Evolutionary conservation across 306 rosid genomes (phyloP).

Genomic region (Medicago ruthenica): DNA sequence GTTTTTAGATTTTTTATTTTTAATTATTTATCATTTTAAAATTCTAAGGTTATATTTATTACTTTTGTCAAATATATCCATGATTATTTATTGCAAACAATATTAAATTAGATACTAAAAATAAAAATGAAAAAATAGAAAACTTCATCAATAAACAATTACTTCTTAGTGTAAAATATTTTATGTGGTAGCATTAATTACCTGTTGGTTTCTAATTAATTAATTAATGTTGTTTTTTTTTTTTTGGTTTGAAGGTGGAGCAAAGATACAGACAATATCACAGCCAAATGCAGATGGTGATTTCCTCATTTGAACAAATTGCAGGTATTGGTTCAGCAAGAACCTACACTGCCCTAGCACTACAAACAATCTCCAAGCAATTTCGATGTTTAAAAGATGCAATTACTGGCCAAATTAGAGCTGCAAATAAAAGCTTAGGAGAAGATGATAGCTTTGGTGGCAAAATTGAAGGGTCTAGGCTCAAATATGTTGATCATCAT

Average conservation of each 20-base stretch:
- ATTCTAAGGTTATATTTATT: too few relatives aligned
- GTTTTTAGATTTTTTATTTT: too few relatives aligned
- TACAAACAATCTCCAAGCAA: constrained; percentile 89
- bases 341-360: constrained; percentile 91
- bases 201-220: neutral
- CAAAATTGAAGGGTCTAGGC: constrained; percentile 83
- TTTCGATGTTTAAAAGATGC: constrained; percentile 92
- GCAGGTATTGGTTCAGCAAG: constrained; percentile 86
- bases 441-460: constrained; percentile 81
- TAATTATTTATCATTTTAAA: too few relatives aligned
- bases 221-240: neutral
- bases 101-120: neutral
- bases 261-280: constrained; percentile 93
- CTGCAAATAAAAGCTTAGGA: constrained; percentile 79
- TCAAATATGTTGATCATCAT: constrained; percentile 89
- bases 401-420: constrained; percentile 66
- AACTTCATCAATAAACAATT: too few relatives aligned
- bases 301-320: constrained; percentile 77
- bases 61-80: too few relatives aligned
- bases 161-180: too few relatives aligned
- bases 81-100: too few relatives aligned
- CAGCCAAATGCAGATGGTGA: constrained; percentile 87
- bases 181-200: neutral
- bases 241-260: constrained; percentile 67
- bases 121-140: neutral